These are phyloP conservation scores for Capsicum pubescens DNA, from an alignment of 257 asterid genomes.

Conservation along the genomic window DNA sequence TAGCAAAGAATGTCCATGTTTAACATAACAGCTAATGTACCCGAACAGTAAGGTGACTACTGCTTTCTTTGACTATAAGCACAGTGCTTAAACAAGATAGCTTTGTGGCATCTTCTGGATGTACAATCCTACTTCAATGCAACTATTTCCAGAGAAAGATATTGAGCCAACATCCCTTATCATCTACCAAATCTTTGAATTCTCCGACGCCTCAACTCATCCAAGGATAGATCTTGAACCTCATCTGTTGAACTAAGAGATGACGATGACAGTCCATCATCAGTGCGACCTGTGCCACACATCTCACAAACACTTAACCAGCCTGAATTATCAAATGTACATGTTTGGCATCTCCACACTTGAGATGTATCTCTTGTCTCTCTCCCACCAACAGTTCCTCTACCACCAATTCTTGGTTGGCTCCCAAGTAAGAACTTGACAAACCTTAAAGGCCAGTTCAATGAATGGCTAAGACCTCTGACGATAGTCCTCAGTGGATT, in stretches of 20 bases:
- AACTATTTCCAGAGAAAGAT: constrained; percentile 3
- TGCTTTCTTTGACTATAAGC: neutral
- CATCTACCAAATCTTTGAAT: constrained; percentile 62
- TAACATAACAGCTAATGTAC: neutral
- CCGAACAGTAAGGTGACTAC: neutral
- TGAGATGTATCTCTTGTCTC: constrained; percentile 34
- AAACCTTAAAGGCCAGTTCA: constrained; percentile 69
- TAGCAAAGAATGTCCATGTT: neutral
- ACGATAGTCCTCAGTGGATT: constrained; percentile 49
- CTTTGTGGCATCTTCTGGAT: constrained; percentile 3
- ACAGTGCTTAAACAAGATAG: neutral
- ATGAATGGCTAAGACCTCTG: constrained; percentile 46
- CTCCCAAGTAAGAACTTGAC: constrained; percentile 36
- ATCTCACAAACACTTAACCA: constrained; percentile 63
- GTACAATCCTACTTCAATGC: neutral
- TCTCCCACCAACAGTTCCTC: constrained; percentile 56
- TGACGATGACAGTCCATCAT: neutral
- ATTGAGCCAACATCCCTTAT: constrained; percentile 8
- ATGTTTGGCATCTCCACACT: constrained; percentile 77
- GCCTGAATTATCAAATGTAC: constrained; percentile 74
- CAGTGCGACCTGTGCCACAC: constrained; percentile 60
- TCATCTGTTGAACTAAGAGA: constrained; percentile 26
- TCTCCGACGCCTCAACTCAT: constrained; percentile 71
- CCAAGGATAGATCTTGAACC: constrained; percentile 46
- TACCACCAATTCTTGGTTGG: constrained; percentile 47